These are phyloP conservation scores for Viola pubescens DNA, from an alignment of 441 rosid genomes.

Conservation along the genomic window DNA sequence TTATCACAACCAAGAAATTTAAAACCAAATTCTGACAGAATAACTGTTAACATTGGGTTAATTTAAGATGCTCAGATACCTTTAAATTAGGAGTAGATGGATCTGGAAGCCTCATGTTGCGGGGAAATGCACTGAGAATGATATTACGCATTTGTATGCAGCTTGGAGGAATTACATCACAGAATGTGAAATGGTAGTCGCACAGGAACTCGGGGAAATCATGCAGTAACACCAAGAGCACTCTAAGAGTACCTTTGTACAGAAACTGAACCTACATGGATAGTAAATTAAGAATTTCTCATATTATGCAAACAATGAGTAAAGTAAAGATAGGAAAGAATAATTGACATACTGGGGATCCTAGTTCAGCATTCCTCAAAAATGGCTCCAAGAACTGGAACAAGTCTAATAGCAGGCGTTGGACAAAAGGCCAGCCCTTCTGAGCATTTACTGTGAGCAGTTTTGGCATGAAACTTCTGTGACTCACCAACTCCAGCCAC, in stretches of 20 bases:
- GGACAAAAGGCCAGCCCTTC: constrained; percentile 96
- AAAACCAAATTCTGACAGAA: too few species aligned
- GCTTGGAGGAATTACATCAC: constrained; percentile 98
- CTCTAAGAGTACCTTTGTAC: constrained; percentile 93
- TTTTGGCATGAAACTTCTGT: constrained; percentile 98
- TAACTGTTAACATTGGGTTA: too few species aligned
- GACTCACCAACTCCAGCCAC: constrained; percentile 96
- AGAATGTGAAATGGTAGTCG: constrained; percentile 93
- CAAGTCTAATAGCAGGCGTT: constrained; percentile 87
- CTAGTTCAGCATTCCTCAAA: constrained; percentile 91
- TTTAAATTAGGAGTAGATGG: constrained; percentile 97
- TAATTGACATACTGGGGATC: constrained; percentile 55
- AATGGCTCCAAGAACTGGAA: constrained; percentile 96
- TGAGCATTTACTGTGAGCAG: constrained; percentile 77
- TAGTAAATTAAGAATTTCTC: constrained; percentile 7
- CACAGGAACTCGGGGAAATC: constrained; percentile 98
- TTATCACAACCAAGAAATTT: constrained; percentile 1
- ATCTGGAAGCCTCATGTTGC: constrained; percentile 97
- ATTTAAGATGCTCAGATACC: constrained; percentile 28
- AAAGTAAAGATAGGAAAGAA: constrained; percentile 10
- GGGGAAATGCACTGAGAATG: constrained; percentile 92
- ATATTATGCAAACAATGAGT: not conserved
- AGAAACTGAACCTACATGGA: constrained; percentile 67
- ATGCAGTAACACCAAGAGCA: constrained; percentile 89
- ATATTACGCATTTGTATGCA: constrained; percentile 99